Conservation (phyloP, 2,329 filamentous ascomycete genomes). For the Xylariaceae sp. region DNA sequence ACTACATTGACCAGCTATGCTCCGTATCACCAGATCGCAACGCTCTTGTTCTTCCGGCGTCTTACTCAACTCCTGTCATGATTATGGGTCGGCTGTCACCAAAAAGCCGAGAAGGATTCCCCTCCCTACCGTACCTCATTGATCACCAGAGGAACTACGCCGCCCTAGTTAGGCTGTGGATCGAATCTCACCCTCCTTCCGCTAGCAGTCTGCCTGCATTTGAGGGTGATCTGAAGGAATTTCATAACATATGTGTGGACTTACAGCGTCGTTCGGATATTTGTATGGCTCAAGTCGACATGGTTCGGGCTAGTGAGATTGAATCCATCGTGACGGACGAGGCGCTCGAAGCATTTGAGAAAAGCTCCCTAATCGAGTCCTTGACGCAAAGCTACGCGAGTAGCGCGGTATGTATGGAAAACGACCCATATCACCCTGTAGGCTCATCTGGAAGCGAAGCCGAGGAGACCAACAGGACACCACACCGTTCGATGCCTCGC, state of each 20-base stretch:
- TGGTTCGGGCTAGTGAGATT: constrained; percentile 37
- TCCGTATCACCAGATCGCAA: constrained; percentile 68
- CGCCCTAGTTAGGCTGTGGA: constrained; percentile 74
- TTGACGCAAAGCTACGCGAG: constrained; percentile 35
- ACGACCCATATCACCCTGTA: constrained; percentile 35
- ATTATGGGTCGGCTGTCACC: constrained; percentile 78
- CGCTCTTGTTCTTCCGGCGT: constrained; percentile 64
- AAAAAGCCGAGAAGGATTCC: constrained; percentile 83
- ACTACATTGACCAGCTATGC: constrained; percentile 82
- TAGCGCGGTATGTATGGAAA: constrained; percentile 33
- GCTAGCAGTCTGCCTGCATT: constrained; percentile 34
- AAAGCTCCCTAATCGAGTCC: constrained; percentile 36
- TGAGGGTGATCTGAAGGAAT: constrained; percentile 49
- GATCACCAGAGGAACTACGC: constrained; percentile 84
- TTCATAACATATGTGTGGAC: constrained; percentile 45
- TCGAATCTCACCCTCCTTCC: constrained; percentile 46
- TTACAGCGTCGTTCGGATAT: constrained; percentile 48
- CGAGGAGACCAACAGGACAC: constrained; percentile 26
- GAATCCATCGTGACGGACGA: constrained; percentile 32
- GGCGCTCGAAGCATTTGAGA: constrained; percentile 46
- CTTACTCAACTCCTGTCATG: constrained; percentile 87
- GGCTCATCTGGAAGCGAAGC: constrained; percentile 49
- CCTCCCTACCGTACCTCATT: constrained; percentile 85
- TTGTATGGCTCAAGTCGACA: constrained; percentile 47
- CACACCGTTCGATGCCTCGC: constrained; percentile 22